Evolutionary conservation across 768 basidiomycete genomes (phyloP).

Genomic region (Tricholoma hemisulphureum): DNA sequence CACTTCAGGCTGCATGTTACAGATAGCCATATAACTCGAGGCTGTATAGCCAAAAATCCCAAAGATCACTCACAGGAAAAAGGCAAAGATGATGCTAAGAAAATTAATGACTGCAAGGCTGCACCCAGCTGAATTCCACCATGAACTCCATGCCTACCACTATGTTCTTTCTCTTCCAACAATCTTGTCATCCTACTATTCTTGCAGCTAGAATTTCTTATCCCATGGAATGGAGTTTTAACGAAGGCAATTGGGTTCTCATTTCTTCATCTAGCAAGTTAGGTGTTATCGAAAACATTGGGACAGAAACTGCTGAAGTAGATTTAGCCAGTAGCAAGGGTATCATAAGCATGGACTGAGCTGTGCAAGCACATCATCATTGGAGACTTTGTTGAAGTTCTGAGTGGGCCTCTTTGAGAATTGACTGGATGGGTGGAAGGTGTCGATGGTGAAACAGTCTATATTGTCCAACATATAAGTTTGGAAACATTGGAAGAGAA

Average conservation of each 20-base stretch:
- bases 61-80: too few species aligned
- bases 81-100: too few species aligned
- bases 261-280: not conserved
- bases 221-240: slow-evolving; percentile 1
- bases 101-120: too few species aligned
- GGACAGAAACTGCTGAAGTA: not conserved
- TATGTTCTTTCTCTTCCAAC: not conserved
- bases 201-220: not conserved
- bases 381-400: not conserved
- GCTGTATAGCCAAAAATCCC: too few species aligned
- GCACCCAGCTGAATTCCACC: too few species aligned
- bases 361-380: not conserved
- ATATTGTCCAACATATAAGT: not conserved
- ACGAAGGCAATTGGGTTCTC: not conserved
- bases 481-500: not conserved
- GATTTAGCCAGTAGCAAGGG: not conserved
- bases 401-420: not conserved
- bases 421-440: not conserved
- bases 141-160: not conserved
- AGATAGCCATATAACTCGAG: too few species aligned
- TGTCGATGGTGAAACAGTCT: not conserved
- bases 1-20: too few species aligned
- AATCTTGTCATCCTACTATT: not conserved
- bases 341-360: not conserved
- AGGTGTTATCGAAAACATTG: not conserved